These are phyloP conservation scores for Isoetes taiwanensis DNA, from an alignment of 75 land plant genomes.

Conservation along the genomic window DNA sequence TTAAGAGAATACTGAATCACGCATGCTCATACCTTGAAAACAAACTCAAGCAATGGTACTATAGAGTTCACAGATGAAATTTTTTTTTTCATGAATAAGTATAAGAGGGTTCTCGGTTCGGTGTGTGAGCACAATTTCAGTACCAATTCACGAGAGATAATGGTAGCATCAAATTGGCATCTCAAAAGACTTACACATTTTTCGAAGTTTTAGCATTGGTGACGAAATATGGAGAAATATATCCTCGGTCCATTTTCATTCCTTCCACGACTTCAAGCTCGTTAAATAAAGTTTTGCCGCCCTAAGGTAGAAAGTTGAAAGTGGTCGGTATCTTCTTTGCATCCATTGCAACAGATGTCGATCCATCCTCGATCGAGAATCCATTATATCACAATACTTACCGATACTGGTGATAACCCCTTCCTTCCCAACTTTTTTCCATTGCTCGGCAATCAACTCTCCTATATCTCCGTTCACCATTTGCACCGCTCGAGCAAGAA, in stretches of 20 bases:
- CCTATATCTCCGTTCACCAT: not conserved
- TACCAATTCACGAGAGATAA: not conserved
- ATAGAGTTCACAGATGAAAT: not conserved
- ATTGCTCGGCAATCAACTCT: not conserved
- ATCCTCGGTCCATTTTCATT: not conserved
- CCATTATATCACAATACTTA: too few relatives aligned
- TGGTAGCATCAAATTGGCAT: too few relatives aligned
- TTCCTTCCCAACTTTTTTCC: constrained; percentile 1
- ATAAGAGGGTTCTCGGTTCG: not conserved
- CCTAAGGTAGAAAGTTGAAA: not conserved
- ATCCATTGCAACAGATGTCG: too few relatives aligned
- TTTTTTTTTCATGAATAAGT: not conserved
- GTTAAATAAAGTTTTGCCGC: not conserved
- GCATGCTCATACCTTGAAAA: not conserved
- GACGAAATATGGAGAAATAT: constrained; percentile 6
- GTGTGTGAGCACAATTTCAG: not conserved
- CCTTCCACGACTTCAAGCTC: constrained; percentile 3
- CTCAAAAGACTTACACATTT: not conserved
- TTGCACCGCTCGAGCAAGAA: not conserved
- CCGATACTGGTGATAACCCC: not conserved
- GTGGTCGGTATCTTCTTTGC: too few relatives aligned
- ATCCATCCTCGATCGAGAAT: too few relatives aligned
- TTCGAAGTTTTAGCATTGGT: not conserved
- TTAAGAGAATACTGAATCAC: not conserved
- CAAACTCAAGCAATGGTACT: not conserved